These are phyloP conservation scores for Juglanconis oblonga DNA, from an alignment of 2,329 filamentous ascomycete species.

Conservation along the genomic window DNA sequence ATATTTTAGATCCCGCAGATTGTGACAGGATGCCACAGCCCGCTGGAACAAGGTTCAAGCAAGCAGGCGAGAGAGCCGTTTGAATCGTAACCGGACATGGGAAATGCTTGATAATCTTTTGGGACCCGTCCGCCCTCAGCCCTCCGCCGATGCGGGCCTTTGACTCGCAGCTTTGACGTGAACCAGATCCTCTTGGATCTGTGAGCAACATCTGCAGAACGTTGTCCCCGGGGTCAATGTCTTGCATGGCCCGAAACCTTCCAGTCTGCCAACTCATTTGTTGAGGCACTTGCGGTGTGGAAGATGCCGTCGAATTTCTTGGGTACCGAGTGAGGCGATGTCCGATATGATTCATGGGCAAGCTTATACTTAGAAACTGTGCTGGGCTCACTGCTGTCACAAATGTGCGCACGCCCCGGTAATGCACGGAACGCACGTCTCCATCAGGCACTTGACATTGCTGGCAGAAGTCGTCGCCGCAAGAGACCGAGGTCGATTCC, in stretches of 20 bases:
- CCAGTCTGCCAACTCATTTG: background rate
- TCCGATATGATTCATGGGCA: background rate
- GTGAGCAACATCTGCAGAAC: background rate
- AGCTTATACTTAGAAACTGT: no score
- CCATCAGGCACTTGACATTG: background rate
- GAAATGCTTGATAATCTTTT: background rate
- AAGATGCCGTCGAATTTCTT: background rate
- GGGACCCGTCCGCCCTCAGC: background rate
- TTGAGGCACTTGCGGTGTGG: background rate
- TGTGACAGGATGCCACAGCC: conserved; percentile 9
- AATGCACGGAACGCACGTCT: background rate
- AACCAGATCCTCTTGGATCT: background rate
- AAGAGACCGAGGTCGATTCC: no score
- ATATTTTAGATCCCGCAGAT: conserved; percentile 15
- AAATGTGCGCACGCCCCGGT: background rate
- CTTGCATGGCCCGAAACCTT: background rate
- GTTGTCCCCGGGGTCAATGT: background rate
- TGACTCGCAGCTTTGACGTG: background rate
- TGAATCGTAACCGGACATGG: background rate
- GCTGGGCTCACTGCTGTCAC: background rate
- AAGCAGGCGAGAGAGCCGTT: background rate
- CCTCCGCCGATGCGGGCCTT: background rate
- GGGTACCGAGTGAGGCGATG: background rate
- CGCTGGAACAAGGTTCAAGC: background rate
- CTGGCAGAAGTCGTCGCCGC: background rate